Percentiles rank a stretch among this genome's conserved stretches.
Conservation (phyloP, 2,329 filamentous ascomycete genomes). For the Biscogniauxia mediterranea region DNA sequence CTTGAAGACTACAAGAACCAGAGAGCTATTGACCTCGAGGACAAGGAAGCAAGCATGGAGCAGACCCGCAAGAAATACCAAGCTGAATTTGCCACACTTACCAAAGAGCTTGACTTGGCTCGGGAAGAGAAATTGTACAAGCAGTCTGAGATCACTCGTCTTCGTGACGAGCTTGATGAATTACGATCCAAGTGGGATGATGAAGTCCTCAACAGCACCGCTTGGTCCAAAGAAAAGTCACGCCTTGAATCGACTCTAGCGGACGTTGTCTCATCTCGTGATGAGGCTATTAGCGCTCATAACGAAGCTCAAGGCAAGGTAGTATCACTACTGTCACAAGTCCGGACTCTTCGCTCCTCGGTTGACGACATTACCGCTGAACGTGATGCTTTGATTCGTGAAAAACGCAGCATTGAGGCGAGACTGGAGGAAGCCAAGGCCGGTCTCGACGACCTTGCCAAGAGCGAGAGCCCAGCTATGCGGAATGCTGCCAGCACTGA, state of each 20-base stretch:
- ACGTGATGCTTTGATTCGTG: conserved; percentile 77
- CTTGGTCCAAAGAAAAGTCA: conserved; percentile 97
- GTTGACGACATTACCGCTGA: conserved; percentile 85
- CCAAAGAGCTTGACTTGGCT: conserved; percentile 89
- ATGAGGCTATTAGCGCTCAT: conserved; percentile 89
- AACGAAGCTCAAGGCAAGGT: conserved; percentile 94
- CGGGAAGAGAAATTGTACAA: conserved; percentile 84
- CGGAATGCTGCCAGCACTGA: conserved; percentile 88
- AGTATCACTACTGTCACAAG: conserved; percentile 84
- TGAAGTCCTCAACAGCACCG: conserved; percentile 94
- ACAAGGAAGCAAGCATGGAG: conserved; percentile 94
- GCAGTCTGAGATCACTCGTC: conserved; percentile 80
- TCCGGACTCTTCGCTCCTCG: conserved; percentile 76
- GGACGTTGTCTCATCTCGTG: conserved; percentile 84
- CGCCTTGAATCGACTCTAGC: conserved; percentile 86
- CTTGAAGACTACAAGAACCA: conserved; percentile 96
- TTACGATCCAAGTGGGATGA: conserved; percentile 97
- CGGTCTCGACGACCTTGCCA: conserved; percentile 82
- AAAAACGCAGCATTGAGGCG: conserved; percentile 86
- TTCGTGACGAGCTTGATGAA: conserved; percentile 95
- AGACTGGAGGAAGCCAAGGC: conserved; percentile 84
- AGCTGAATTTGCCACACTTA: conserved; percentile 82
- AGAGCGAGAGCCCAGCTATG: conserved; percentile 81
- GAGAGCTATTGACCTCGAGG: conserved; percentile 92
- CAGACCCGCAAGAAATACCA: conserved; percentile 98